Conservation (phyloP, 2,329 filamentous ascomycete genomes). For the Phyllachora maydis region DNA sequence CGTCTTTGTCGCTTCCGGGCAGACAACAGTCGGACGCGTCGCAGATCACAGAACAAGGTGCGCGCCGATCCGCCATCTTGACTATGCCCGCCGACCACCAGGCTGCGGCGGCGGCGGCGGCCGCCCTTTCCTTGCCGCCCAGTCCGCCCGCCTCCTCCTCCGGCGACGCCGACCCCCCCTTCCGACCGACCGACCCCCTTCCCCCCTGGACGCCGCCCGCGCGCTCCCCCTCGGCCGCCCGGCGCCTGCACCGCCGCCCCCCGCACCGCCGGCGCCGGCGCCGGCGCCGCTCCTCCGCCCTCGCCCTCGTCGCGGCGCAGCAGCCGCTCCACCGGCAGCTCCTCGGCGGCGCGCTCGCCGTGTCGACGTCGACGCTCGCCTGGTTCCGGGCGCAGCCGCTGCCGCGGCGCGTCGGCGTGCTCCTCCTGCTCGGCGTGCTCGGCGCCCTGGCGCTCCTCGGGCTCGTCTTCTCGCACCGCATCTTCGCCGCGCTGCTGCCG, state of each 20-base stretch:
- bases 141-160: conserved; percentile 8
- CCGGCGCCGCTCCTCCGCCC: conserved; percentile 4
- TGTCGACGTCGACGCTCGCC: no score
- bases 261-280: conserved; percentile 17
- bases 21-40: no score
- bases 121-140: conserved; percentile 22
- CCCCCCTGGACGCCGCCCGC: conserved; percentile 17
- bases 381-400: no score
- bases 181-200: conserved; percentile 9
- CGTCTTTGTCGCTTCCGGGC: no score
- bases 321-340: no score
- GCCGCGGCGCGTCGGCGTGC: no score
- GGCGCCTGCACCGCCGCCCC: conserved; percentile 19
- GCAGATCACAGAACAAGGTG: no score
- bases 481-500: conserved; percentile 59
- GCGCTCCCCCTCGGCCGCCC: conserved; percentile 9
- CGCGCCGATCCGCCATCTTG: no score
- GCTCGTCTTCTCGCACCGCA: conserved; percentile 56
- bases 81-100: conserved; percentile 30
- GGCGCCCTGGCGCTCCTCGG: conserved; percentile 40
- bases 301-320: no score
- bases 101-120: conserved; percentile 25
- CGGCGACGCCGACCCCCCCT: no score
- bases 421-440: conserved; percentile 29
- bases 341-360: no score